These are phyloP conservation scores for Spizellomyces sp. DNA, from an alignment of 192 early-diverging fungal species.

Conservation along the genomic window DNA sequence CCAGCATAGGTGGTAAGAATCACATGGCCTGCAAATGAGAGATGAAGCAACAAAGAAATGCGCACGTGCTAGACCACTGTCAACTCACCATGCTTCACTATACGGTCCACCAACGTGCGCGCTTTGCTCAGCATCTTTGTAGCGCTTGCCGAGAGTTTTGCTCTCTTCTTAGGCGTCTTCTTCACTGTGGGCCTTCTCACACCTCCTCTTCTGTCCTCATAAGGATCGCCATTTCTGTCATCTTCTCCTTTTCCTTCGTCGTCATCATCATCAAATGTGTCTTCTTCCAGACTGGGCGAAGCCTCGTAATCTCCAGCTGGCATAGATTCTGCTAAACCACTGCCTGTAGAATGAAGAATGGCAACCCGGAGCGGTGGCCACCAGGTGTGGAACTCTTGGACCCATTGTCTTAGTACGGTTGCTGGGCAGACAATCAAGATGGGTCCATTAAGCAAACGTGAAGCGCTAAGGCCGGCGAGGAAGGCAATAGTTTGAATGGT, in stretches of 20 bases:
- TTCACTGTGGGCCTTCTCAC: constrained; percentile 28
- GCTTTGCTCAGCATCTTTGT: constrained; percentile 46
- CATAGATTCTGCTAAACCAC: constrained; percentile 56
- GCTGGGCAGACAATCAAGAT: constrained; percentile 69
- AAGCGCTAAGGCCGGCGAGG: constrained; percentile 77
- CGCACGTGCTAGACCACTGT: not conserved
- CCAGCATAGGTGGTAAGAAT: constrained; percentile 88
- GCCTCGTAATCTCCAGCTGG: no score
- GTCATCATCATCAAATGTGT: constrained; percentile 17
- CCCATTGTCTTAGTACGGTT: constrained; percentile 59
- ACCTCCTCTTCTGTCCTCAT: constrained; percentile 32
- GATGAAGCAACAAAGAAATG: not conserved
- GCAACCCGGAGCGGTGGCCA: constrained; percentile 84
- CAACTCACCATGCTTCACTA: constrained; percentile 8
- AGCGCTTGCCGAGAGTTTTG: constrained; percentile 37
- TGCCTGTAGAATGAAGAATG: constrained; percentile 86
- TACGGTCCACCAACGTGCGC: constrained; percentile 46
- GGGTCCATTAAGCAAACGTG: constrained; percentile 62
- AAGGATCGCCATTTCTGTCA: constrained; percentile 4
- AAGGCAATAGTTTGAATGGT: constrained; percentile 90
- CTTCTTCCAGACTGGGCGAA: constrained; percentile 27
- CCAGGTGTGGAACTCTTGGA: constrained; percentile 65
- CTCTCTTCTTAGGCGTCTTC: constrained; percentile 23
- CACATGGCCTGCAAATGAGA: constrained; percentile 63
- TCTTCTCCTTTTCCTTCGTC: constrained; percentile 33